Conservation (phyloP, 2,329 filamentous ascomycete species). For the Fusarium poae region DNA sequence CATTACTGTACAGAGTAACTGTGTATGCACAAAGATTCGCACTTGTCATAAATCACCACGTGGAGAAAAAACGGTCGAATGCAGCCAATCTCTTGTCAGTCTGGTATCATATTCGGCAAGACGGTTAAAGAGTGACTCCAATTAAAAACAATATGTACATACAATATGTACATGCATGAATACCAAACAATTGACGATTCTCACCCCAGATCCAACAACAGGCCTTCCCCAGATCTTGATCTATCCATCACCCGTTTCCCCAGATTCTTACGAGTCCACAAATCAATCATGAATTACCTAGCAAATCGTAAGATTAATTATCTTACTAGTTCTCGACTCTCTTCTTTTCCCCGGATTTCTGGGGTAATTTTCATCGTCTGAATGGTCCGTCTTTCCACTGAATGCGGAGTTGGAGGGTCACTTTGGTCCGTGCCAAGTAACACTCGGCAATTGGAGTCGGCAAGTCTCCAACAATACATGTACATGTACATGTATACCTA, state of each 20-base stretch:
- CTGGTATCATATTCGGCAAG: background rate
- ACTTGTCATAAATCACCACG: slow-evolving; percentile 1
- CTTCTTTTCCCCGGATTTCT: slow-evolving; percentile 38
- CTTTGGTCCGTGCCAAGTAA: slow-evolving; percentile 42
- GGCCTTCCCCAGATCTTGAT: slow-evolving; percentile 38
- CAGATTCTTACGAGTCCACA: slow-evolving; percentile 26
- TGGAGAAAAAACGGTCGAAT: background rate
- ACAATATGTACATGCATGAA: background rate
- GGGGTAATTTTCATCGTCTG: slow-evolving; percentile 24
- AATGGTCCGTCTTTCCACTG: slow-evolving; percentile 18
- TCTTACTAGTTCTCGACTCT: background rate
- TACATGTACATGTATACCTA: background rate
- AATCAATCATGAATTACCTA: slow-evolving; percentile 26
- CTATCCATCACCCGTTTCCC: background rate
- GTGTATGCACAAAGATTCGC: background rate
- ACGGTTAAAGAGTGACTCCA: background rate
- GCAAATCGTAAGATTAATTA: slow-evolving; percentile 34
- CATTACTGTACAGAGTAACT: background rate
- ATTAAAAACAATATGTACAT: background rate
- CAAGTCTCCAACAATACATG: slow-evolving; percentile 28
- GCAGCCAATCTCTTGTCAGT: background rate
- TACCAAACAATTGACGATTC: background rate
- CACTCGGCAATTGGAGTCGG: slow-evolving; percentile 48
- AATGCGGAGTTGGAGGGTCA: slow-evolving; percentile 28
- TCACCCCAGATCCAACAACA: slow-evolving; percentile 12